Percentiles rank a stretch among this genome's conserved stretches.
Conservation (phyloP, 495 filamentous ascomycete genomes). For the Thermochaetoides thermophila region DNA sequence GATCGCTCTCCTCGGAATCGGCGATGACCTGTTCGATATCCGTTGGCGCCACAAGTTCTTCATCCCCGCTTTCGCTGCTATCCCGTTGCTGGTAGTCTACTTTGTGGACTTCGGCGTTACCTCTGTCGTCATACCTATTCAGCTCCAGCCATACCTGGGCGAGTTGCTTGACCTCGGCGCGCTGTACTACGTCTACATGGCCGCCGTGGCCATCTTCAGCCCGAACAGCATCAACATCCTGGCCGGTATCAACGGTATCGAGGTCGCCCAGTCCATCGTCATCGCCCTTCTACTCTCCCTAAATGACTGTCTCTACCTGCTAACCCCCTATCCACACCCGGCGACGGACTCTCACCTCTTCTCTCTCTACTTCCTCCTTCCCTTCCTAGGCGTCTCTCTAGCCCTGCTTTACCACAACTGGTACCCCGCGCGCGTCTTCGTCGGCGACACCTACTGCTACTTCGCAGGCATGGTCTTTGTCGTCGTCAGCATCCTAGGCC, state of each 20-base stretch:
- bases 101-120: slow-evolving; percentile 98
- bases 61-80: slow-evolving; percentile 85
- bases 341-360: slow-evolving; percentile 93
- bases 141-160: slow-evolving; percentile 69
- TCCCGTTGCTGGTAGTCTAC: slow-evolving; percentile 92
- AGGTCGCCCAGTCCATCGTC: slow-evolving; percentile 84
- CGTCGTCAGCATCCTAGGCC: slow-evolving; percentile 86
- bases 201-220: slow-evolving; percentile 82
- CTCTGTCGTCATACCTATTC: slow-evolving; percentile 75
- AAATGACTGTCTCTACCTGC: slow-evolving; percentile 71
- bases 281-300: slow-evolving; percentile 70
- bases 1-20: slow-evolving; percentile 79
- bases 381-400: slow-evolving; percentile 81
- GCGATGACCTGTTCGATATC: slow-evolving; percentile 95
- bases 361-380: slow-evolving; percentile 84
- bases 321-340: slow-evolving; percentile 72
- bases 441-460: slow-evolving; percentile 98
- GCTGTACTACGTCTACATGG: slow-evolving; percentile 96
- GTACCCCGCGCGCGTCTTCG: slow-evolving; percentile 91
- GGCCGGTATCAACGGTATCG: slow-evolving; percentile 93
- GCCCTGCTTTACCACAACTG: slow-evolving; percentile 86
- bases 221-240: slow-evolving; percentile 99
- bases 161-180: slow-evolving; percentile 69
- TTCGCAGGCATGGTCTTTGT: slow-evolving; percentile 98
- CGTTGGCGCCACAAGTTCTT: slow-evolving; percentile 97